Evolutionary conservation across 2,329 filamentous ascomycete genomes (phyloP), one percentile per base, ranked within the genome.

Genomic region (Aspergillus uvarum): DNA sequence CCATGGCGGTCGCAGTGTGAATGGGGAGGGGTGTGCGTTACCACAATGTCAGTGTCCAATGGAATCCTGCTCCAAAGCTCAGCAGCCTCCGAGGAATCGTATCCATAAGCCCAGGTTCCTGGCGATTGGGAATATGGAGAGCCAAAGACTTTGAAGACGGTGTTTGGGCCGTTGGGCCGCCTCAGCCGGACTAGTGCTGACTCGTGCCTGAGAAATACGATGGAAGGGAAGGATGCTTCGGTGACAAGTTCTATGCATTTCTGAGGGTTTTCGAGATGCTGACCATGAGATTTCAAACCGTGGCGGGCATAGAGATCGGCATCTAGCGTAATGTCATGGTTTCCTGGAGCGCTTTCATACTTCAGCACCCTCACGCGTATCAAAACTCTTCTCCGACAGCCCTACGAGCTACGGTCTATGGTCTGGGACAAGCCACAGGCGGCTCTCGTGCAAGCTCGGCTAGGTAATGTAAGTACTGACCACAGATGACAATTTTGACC

Each of bases 301-400:
- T 82, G 69, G 57, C 77, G 50, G 47, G 69, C 63, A 65, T 81
- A 83, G 69, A 84, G 83, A 0, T 73, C 66, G 49, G 72, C 65
- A 66, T 85, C 83, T 12, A 86, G 76, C 2, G 82, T 82, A 48
- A 84, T 74, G 67, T 87, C 84, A 70, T 86, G 84, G 66, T 86
- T 87, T 31, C 84, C 84, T 85, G 64, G 22, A 44, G 16, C n/a
- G 21, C 21, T 51, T 4, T 4, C 22, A 32, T 29, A 44, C 6
- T 51, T 47, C 44, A 51, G 44, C 22, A 42, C 35, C 2, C 4
- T 35, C 24, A 12, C n/a, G 16, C 22, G 16, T 6, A 12, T 16
- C 21, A 21, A 8, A 4, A 16, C 26, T n/a, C 12, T 26, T 44
- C 10, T 4, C 1, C 42, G 11, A 26, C 53, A 55, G 19, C 53